Base-by-base conservation (phyloP, 2,329 filamentous ascomycete species). In the Dothidotthia symphoricarpi region DNA sequence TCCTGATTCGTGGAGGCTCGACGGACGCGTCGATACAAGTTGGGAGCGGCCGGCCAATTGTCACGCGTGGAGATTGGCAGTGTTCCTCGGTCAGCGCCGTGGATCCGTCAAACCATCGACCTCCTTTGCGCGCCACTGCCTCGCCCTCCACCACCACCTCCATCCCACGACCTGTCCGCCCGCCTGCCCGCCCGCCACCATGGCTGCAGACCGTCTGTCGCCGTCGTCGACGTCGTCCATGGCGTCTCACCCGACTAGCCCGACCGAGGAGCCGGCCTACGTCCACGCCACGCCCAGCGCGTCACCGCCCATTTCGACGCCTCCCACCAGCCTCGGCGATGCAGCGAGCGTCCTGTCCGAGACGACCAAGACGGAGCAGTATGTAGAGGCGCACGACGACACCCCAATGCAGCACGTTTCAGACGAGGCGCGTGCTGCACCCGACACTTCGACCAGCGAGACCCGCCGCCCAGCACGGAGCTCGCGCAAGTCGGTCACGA, bases 261-360 rank as follows among this genome's bases (percentile, higher is more conserved):
- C 51, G 26, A 55, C 50, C 38, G 53, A 50, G 40, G 46, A 61
- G 49, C 39, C 22, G 26, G 33, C 33, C 17, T 56, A 60, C 41
- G 48, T 55, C 49, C 61, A 61, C 44, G 54, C 53, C 61, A 62
- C 65, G 70, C 57, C 77, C 53, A 69, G 75, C 71, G 75, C 76
- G 70, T 79, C 77, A 33, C 69, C 65, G 24, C 54, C 74, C 16
- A 75, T 71, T 53, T 83, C 79, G 14, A 85, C 83, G 40, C 82
- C 83, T 31, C 80, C 81, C 16, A 86, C 82, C 32, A 85, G 80
- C 51, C 70, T 82, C 50, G 78, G 76, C 57, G 82, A 85, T 61
- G 75, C 71, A 53, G 74, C 72, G 43, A 84, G 81, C 66, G 69
- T 81, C 27, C 64, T 71, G 27, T 72, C 67, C 19, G 64, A 68